phyloP scores from a whole-genome alignment of 2,329 filamentous ascomycete genomes.

The Xylaria sp. region DNA sequence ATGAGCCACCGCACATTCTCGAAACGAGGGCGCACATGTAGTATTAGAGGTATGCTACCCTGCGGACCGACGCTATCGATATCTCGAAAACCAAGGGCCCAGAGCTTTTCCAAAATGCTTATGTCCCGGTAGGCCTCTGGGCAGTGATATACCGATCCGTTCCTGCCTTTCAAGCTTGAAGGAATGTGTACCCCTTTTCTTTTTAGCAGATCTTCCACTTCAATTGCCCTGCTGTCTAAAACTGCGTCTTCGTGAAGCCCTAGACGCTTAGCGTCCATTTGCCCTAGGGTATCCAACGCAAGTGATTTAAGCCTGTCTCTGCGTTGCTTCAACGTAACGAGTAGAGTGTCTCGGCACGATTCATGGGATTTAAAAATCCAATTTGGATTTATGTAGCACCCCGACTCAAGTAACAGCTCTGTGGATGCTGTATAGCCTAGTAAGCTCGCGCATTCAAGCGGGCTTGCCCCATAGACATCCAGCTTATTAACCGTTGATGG shows the following conservation, averaged over 20 bases:
- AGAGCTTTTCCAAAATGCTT: background rate
- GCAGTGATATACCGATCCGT: too few relatives aligned
- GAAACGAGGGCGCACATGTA: too few relatives aligned
- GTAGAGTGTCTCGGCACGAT: background rate
- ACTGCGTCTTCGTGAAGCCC: conserved; percentile 1
- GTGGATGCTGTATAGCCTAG: background rate
- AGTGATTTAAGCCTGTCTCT: conserved; percentile 12
- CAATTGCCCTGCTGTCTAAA: background rate
- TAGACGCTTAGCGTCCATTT: background rate
- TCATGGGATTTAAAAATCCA: background rate
- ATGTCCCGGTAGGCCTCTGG: too few relatives aligned
- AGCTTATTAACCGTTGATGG: background rate
- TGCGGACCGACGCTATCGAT: background rate
- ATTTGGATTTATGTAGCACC: background rate
- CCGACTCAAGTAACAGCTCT: background rate
- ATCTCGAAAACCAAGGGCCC: conserved; percentile 17
- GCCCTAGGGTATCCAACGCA: conserved; percentile 3
- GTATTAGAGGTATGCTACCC: background rate
- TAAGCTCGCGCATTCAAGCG: background rate
- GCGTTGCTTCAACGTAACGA: background rate
- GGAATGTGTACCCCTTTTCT: background rate
- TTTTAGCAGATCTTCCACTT: background rate
- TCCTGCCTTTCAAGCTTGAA: too few relatives aligned
- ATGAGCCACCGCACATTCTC: conserved; percentile 8
- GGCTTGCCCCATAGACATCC: background rate